Base-by-base conservation (phyloP, 116 monocot genomes). In the Thalassia testudinum region DNA sequence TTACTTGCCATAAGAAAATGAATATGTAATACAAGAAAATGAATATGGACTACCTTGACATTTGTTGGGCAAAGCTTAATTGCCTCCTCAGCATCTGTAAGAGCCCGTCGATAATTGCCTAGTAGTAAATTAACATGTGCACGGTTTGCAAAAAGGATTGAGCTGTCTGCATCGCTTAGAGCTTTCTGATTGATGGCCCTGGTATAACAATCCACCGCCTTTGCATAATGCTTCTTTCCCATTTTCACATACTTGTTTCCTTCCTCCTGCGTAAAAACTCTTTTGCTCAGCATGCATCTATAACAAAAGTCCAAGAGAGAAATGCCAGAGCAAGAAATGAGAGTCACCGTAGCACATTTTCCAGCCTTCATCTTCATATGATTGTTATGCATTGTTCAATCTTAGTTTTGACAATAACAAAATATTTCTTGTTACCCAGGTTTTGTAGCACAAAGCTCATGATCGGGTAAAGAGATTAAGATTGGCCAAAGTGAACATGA, bases 61-160 rank as follows among this genome's bases (percentile, higher is more conserved):
- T 84, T 93, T 11, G 75, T 72, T 16, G 81, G 27, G 26, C 64
- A 78, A 0, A 88, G 67, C 23, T 60, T 67, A 12, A 95, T 75
- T 42, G 88, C 95, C 59, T 79, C 76, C 66, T 85, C 72, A 0
- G 85, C 80, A 66, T 95, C 95, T 2, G 21, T 22, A 8, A 95
- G 60, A 20, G 95, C 84, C 24, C 88, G 73, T 12, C 95, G 59
- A 52, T 79, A 60, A 58, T 95, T 95, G 14, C 88, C 88, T 53
- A 95, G 56, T 27, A 88, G 60, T 45, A 95, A 63, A 77, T 95
- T 88, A 26, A 87, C 87, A 63, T 88, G 95, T 0, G 81, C 75
- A 19, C 95, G 84, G 53, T 95, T 95, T 0, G 95, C 66, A 67
- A 66, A 82, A 12, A 95, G 65, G 47, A 85, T 47, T 3, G 88